Conservation (phyloP, 75 land plant genomes). For the Isoetes taiwanensis region DNA sequence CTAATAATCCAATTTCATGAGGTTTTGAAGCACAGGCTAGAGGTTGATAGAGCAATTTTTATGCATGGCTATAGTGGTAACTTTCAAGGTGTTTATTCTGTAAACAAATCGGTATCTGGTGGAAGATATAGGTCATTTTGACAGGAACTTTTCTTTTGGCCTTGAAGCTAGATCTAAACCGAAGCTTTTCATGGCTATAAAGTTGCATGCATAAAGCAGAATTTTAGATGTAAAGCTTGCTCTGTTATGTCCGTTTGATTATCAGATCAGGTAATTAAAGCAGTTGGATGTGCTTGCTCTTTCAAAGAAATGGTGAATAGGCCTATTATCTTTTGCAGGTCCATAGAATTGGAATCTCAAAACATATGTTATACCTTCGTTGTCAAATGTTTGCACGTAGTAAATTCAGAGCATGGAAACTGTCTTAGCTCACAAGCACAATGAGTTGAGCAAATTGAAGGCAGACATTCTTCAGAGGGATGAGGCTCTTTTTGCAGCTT, state of each 20-base stretch:
- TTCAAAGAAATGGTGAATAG: constrained; percentile 32
- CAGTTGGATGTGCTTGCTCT: constrained; percentile 41
- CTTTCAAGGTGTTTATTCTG: constrained; percentile 90
- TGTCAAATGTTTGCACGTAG: constrained; percentile 47
- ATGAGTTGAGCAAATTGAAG: constrained; percentile 62
- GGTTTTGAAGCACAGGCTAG: constrained; percentile 55
- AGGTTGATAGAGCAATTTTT: constrained; percentile 41
- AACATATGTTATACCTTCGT: constrained; percentile 78
- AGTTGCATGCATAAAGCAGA: constrained; percentile 41
- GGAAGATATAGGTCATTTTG: constrained; percentile 70
- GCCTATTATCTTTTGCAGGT: constrained; percentile 72
- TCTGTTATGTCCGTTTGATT: constrained; percentile 86
- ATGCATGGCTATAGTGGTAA: constrained; percentile 34
- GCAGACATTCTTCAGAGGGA: too few relatives aligned
- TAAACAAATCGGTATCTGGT: constrained; percentile 79
- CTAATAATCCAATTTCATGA: constrained; percentile 71
- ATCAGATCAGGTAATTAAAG: constrained; percentile 49
- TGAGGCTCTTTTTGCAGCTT: too few relatives aligned
- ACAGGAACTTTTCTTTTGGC: constrained; percentile 47
- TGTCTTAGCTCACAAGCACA: constrained; percentile 56
- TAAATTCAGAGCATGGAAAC: constrained; percentile 39
- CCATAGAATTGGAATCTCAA: constrained; percentile 80
- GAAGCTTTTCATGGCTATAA: constrained; percentile 81
- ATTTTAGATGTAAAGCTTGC: constrained; percentile 59
- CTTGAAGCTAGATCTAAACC: constrained; percentile 95